Conservation (phyloP, 2,329 filamentous ascomycete species). For the Domatiomyces catenatus region DNA sequence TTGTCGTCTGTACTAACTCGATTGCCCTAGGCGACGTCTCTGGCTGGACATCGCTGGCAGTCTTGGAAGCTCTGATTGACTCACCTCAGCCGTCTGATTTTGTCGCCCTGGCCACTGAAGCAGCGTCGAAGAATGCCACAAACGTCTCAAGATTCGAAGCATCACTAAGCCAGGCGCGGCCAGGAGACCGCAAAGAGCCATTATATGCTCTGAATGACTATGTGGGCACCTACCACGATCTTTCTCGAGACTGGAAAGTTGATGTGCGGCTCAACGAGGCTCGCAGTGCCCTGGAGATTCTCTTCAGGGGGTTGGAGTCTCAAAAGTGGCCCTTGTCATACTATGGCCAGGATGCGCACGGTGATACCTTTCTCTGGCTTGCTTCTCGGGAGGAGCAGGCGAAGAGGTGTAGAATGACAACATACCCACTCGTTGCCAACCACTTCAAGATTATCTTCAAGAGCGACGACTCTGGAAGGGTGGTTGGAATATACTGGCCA, state of each 20-base stretch:
- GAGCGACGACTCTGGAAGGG: background rate
- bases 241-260: background rate
- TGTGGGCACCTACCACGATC: background rate
- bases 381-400: background rate
- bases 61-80: background rate
- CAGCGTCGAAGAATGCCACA: background rate
- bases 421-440: background rate
- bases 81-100: background rate
- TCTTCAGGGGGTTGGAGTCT: background rate
- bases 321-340: background rate
- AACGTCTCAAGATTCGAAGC: background rate
- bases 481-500: background rate
- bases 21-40: background rate
- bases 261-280: background rate
- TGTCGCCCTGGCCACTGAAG: background rate
- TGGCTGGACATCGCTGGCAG: background rate
- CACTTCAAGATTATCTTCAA: background rate
- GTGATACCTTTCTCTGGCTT: background rate
- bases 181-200: background rate
- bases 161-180: background rate
- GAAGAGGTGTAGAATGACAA: background rate
- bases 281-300: background rate
- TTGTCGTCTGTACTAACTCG: conserved; percentile 18
- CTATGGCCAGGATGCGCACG: background rate
- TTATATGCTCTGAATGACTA: background rate